Conservation (phyloP, 441 rosid species). For the Pelargonium fulgidum region DNA sequence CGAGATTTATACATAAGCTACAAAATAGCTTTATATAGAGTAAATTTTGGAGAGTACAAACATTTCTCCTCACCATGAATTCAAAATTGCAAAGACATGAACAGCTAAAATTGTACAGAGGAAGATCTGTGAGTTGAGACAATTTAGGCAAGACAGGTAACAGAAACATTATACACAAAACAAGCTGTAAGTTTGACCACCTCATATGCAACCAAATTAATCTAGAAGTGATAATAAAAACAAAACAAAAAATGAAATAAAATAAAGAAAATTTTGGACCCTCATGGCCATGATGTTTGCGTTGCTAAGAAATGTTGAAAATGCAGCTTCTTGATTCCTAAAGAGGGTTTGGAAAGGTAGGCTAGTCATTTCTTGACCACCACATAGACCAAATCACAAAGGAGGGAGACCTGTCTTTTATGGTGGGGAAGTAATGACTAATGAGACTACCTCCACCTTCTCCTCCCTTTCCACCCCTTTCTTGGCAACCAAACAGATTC, state of each 20-base stretch:
- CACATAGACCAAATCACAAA: not conserved
- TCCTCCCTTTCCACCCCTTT: not conserved
- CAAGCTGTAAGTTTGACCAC: conserved; percentile 9
- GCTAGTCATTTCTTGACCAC: not conserved
- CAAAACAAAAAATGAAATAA: conserved; percentile 1
- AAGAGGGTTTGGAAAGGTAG: not conserved
- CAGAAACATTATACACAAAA: not conserved
- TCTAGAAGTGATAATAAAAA: conserved; percentile 8
- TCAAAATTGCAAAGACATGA: conserved; percentile 1
- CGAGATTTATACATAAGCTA: too few species aligned
- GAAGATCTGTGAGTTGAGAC: conserved; percentile 2
- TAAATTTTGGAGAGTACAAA: not conserved
- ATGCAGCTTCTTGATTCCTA: not conserved
- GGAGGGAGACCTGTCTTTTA: not conserved
- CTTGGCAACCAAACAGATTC: conserved; percentile 11
- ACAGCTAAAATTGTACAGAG: not conserved
- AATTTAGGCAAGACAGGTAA: not conserved
- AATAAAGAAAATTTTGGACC: not conserved
- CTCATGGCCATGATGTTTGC: not conserved
- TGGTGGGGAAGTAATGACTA: not conserved
- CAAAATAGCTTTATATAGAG: too few species aligned
- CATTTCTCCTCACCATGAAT: not conserved
- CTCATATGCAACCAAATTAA: conserved; percentile 5
- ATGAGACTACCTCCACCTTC: conserved; percentile 2
- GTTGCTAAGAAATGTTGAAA: conserved; percentile 7